These are phyloP conservation scores for Aspergillus sojae DNA, from an alignment of 2,329 filamentous ascomycete genomes.

Conservation along the genomic window DNA sequence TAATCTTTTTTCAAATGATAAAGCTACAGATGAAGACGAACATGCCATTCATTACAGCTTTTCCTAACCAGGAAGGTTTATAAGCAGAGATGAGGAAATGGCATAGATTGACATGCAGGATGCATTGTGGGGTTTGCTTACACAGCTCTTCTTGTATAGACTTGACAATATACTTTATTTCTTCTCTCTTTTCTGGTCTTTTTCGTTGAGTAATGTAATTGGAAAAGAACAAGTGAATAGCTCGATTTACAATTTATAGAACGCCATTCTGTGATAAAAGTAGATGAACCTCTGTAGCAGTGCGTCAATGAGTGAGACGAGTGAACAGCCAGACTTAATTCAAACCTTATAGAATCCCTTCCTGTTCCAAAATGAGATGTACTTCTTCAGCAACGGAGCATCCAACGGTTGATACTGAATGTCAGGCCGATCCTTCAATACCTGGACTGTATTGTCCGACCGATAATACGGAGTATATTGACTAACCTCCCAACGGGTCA, in stretches of 20 bases:
- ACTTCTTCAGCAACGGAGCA: conserved; percentile 1
- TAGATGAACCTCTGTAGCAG: too few relatives aligned
- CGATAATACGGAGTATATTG: conserved; percentile 14
- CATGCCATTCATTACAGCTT: not conserved
- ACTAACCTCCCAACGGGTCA: conserved; percentile 25
- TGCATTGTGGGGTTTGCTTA: too few relatives aligned
- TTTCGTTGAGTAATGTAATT: too few relatives aligned
- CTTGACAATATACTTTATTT: too few relatives aligned
- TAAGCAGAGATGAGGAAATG: not conserved
- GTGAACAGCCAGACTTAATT: too few relatives aligned
- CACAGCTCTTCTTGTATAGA: too few relatives aligned
- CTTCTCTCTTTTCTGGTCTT: too few relatives aligned
- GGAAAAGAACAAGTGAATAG: too few relatives aligned
- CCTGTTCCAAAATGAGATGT: conserved; percentile 12
- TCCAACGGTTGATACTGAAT: conserved; percentile 4
- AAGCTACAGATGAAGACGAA: not conserved
- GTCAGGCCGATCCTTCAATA: conserved; percentile 1
- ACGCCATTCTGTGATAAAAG: too few relatives aligned
- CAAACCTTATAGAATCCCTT: conserved; percentile 10
- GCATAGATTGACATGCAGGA: too few relatives aligned
- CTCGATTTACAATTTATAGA: too few relatives aligned
- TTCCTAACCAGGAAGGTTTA: not conserved
- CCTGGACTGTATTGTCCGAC: conserved; percentile 9
- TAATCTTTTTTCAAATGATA: not conserved
- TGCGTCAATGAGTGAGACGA: not conserved